A percentile compares a stretch with the other conserved stretches of the same genome.
Evolutionary conservation across 1,284 basidiomycete genomes (phyloP).

Genomic region (Nidula niveotomentosa): DNA sequence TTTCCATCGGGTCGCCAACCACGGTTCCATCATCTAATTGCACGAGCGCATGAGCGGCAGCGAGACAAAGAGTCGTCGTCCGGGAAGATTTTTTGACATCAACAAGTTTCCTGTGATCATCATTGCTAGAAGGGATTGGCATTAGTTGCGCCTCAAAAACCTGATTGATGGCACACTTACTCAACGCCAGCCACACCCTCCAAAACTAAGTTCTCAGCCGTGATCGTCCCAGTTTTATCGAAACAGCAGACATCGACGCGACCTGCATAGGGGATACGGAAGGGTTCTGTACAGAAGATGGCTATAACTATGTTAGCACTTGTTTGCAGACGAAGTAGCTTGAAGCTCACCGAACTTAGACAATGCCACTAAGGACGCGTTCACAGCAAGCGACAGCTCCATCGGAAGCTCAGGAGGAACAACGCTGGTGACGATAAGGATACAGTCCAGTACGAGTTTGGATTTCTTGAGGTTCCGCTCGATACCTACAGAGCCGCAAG

Average conservation of each 20-base stretch:
- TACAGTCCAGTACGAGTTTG: slow-evolving; percentile 90
- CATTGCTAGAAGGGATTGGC: slow-evolving; percentile 33
- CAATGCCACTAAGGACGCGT: slow-evolving; percentile 89
- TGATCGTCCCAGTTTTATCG: slow-evolving; percentile 97
- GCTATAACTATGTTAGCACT: slow-evolving; percentile 43
- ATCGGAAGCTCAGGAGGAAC: slow-evolving; percentile 96
- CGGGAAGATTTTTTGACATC: slow-evolving; percentile 75
- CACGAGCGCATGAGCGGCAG: slow-evolving; percentile 94
- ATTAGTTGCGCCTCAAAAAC: neutral
- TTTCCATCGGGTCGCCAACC: slow-evolving; percentile 99
- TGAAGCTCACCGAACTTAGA: slow-evolving; percentile 77
- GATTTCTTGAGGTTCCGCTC: slow-evolving; percentile 91
- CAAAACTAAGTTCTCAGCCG: slow-evolving; percentile 91
- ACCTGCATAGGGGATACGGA: slow-evolving; percentile 92
- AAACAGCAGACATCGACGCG: slow-evolving; percentile 97
- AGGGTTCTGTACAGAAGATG: slow-evolving; percentile 97
- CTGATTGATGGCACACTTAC: slow-evolving; percentile 42
- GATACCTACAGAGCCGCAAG: slow-evolving; percentile 51
- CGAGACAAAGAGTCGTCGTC: slow-evolving; percentile 87
- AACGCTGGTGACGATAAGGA: slow-evolving; percentile 93
- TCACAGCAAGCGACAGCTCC: slow-evolving; percentile 94
- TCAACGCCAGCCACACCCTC: slow-evolving; percentile 89
- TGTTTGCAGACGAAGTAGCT: too few relatives aligned
- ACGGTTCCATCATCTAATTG: slow-evolving; percentile 90
- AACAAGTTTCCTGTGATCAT: slow-evolving; percentile 68